phyloP scores from a whole-genome alignment of 768 basidiomycete species.

The Tremella mesenterica region DNA sequence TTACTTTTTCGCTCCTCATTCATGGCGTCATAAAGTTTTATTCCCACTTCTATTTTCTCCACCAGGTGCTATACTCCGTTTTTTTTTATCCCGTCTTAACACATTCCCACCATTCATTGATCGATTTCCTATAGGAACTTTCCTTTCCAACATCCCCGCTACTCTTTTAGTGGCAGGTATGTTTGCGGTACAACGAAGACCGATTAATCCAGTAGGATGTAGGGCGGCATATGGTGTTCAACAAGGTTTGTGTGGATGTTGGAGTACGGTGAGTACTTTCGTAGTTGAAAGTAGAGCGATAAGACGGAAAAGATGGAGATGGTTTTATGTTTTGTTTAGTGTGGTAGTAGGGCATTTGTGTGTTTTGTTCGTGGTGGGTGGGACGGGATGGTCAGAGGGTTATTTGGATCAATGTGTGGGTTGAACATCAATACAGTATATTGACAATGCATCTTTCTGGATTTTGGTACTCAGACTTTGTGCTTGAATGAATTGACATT shows the following conservation, averaged over 20 bases:
- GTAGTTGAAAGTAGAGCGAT: conserved; percentile 65
- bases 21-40: conserved; percentile 68
- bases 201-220: conserved; percentile 9
- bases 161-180: conserved; percentile 73
- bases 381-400: conserved; percentile 50
- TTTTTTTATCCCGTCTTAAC: conserved; percentile 69
- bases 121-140: conserved; percentile 41
- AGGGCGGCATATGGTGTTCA: conserved; percentile 64
- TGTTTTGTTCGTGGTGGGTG: conserved; percentile 63
- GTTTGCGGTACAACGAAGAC: conserved; percentile 57
- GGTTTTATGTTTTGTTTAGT: conserved; percentile 62
- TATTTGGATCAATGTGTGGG: conserved; percentile 5
- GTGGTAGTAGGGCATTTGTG: conserved; percentile 62
- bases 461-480: not conserved
- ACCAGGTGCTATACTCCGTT: conserved; percentile 79
- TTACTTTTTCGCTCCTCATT: conserved; percentile 63
- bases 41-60: conserved; percentile 82
- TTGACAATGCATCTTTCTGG: not conserved
- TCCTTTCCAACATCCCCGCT: conserved; percentile 51
- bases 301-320: conserved; percentile 51
- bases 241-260: conserved; percentile 90
- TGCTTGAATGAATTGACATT: too few relatives aligned
- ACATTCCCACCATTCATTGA: conserved; percentile 40
- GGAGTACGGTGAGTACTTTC: conserved; percentile 91
- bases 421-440: not conserved